Percentiles rank a stretch among this genome's conserved stretches.
Evolutionary conservation across 1,284 basidiomycete genomes (phyloP).

Genomic region (Ustilago tritici): DNA sequence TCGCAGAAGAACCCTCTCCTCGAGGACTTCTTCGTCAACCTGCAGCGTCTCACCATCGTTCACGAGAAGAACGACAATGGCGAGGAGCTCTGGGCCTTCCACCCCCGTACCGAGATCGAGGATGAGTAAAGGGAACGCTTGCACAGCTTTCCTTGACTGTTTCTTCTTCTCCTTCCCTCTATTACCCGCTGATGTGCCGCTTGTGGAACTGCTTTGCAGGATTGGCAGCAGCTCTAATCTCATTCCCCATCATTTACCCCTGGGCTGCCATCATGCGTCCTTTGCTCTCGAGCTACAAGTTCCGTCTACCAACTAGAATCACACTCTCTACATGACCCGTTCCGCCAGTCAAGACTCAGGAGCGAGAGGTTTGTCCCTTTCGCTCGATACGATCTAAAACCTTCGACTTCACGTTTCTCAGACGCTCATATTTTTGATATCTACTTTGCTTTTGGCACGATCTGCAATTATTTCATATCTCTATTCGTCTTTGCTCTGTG

Average conservation of each 20-base stretch:
- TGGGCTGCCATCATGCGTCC: conserved; percentile 8
- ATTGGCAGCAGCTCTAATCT: conserved; percentile 6
- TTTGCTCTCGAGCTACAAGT: conserved; percentile 19
- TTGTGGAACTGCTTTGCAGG: neutral
- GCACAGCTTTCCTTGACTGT: neutral
- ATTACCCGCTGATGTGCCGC: conserved; percentile 14
- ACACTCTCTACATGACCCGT: conserved; percentile 37
- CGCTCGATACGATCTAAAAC: conserved; percentile 9
- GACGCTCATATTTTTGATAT: conserved; percentile 2
- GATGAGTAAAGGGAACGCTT: conserved; percentile 59
- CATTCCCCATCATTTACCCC: conserved; percentile 15
- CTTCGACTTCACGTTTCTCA: conserved; percentile 20
- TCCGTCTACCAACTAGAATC: conserved; percentile 45
- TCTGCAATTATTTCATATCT: conserved; percentile 12
- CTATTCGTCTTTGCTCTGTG: neutral
- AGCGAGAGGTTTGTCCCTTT: neutral
- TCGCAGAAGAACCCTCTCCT: conserved; percentile 72
- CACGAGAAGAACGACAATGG: conserved; percentile 71
- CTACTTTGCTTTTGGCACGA: conserved; percentile 8
- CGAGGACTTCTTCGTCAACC: conserved; percentile 73
- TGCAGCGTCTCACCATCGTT: conserved; percentile 73
- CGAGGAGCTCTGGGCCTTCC: conserved; percentile 67
- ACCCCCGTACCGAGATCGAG: conserved; percentile 67
- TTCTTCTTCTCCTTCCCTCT: neutral
- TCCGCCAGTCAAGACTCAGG: conserved; percentile 15